Conservation (phyloP, 148 eudicot genomes). For the Rhododendron mucronatum region DNA sequence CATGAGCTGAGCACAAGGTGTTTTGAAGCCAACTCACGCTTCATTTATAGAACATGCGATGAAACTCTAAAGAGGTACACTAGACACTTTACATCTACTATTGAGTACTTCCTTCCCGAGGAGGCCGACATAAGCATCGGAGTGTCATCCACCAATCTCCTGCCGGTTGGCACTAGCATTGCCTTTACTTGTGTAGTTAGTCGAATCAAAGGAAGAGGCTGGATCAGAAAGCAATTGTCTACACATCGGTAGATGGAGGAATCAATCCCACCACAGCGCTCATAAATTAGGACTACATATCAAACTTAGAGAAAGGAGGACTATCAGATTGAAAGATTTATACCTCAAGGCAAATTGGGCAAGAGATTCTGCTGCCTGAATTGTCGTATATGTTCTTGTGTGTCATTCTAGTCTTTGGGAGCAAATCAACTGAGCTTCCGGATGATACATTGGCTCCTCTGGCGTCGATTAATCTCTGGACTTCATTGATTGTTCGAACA, state of each 20-base stretch:
- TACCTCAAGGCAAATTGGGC: constrained; percentile 11
- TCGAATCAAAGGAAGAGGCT: not conserved
- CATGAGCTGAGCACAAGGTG: not conserved
- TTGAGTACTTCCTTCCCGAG: not conserved
- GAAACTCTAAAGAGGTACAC: not conserved
- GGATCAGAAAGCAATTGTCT: not conserved
- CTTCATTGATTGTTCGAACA: not conserved
- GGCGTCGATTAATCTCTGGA: not conserved
- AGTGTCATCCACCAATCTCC: not conserved
- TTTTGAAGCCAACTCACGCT: not conserved
- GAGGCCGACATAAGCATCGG: not conserved
- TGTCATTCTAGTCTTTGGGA: not conserved
- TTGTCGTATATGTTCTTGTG: not conserved
- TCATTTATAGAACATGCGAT: not conserved
- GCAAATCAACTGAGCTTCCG: not conserved
- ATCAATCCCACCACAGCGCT: not conserved
- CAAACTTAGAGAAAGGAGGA: not conserved
- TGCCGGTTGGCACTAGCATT: not conserved
- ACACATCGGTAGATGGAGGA: not conserved
- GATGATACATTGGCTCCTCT: not conserved
- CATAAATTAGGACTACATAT: not conserved
- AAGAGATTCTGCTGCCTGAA: not conserved
- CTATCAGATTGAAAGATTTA: not conserved
- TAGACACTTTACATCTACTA: not conserved
- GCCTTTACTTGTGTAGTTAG: not conserved